Evolutionary conservation across 352 stramenopile genomes (phyloP), one percentile per base, ranked within the genome.

Genomic region (Globisporangium uncinulatum): DNA sequence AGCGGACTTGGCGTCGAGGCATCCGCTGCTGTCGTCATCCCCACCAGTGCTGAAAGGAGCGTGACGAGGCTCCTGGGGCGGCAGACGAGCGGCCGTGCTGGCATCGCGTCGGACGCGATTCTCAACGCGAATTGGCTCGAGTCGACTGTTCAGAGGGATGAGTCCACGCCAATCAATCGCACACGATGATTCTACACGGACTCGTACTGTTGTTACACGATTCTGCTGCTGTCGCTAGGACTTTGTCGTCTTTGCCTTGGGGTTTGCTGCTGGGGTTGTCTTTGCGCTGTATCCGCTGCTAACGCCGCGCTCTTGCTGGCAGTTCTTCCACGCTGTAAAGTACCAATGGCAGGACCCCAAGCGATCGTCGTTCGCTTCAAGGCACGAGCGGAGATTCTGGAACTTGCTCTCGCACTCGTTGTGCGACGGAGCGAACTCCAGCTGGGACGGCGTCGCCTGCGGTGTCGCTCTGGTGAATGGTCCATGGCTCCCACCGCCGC

Each of bases 371-470:
- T 42, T 53, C 15, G 47, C 47, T 29, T 24, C 47, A 3, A 39
- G 15, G 29, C 52, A 57, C 42, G 52, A n/a, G 7, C 52, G 52
- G 29, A 57, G 52, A 10, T 57, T 24, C 5, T 24, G 17, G 17
- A 51, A 42, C n/a, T 42, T 24, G 43, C 32, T 51, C 24, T 32
- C 5, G 11, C 41, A 45, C 41, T 45, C 41, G 15, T 45, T 45
- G 15, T 15, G n/a, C 41, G 41, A 45, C 17, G 41, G 41, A 45
- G 41, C 41, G 15, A 45, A 45, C 14, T 45, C 7, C 13, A 45
- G 41, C 20, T 45, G 41, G 6, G 41, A 21, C 41, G 41, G 41
- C 9, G 41, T 45, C 2, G 41, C 6, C 14, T 15, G 15, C n/a
- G 41, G 41, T 21, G 41, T n/a, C 15, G 41, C 17, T n/a, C 14